Evolutionary conservation across 805 yeast species (phyloP), one percentile per base, ranked within the genome.

Genomic region (Wickerhamomyces pijperi): DNA sequence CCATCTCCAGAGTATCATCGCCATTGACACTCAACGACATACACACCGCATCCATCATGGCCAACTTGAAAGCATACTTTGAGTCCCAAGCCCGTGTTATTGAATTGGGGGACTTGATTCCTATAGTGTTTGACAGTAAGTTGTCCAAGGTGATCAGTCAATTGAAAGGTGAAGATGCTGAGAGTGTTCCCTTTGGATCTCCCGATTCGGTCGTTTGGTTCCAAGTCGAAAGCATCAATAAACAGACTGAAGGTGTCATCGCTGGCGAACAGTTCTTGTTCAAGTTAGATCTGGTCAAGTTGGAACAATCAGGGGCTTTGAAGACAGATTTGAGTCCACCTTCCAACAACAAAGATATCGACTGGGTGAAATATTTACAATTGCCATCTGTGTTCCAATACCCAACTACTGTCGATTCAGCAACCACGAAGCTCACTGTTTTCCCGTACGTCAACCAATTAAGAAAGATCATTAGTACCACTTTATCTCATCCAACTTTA

Each of bases 191-290:
- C 0, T 58, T 63, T 3, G 85, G 84, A 0, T 67, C 66, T 18
- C 76, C 83, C 1, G 85, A 87, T 53, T 64, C 74, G 0, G 70
- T 88, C 16, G 94, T 87, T 0, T 90, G 96, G 96, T 90, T 87
- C 58, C 74, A 73, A 47, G 72, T 90, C 2, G 65, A 73, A 2
- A 79, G 72, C 4, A 51, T 61, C 5, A 69, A 68, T 3, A 64
- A 57, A 3, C 18, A 31, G 14, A 25, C 29, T 11, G 53, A 59
- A 2, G 57, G 50, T 4, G 48, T 50, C 3, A 45, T 44, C 4
- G 38, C 46, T 21, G 38, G 37, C 18, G 5, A 54, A 44, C 80
- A 75, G 48, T 81, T 61, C 47, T 53, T 77, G 1, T 70, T 88
- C 28, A 87, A 82, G 55, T 78, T 94, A 0, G 45, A 65, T 0